Evolutionary conservation across 129 eudicot genomes (phyloP).

Genomic region (Gnaphalium uliginosum): DNA sequence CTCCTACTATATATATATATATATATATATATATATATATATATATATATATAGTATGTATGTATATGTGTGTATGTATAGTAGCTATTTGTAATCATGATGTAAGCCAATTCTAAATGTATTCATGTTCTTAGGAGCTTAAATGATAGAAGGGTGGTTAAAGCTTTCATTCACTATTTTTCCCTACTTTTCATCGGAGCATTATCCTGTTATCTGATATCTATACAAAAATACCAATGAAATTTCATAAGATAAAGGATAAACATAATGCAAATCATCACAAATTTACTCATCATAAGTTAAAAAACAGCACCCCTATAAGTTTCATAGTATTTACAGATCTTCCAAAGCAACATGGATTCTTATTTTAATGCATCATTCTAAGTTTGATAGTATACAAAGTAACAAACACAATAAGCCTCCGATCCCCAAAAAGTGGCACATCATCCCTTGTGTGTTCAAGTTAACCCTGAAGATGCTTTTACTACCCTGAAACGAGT

Average conservation of each 20-base stretch:
- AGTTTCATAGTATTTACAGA: neutral
- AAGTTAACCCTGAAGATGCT: slow-evolving; percentile 29
- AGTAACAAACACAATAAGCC: slow-evolving; percentile 24
- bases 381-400: neutral
- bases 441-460: slow-evolving; percentile 13
- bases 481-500: slow-evolving; percentile 32
- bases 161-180: neutral
- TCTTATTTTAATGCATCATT: neutral
- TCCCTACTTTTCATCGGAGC: neutral
- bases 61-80: too few species aligned
- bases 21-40: too few species aligned
- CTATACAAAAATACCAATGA: neutral
- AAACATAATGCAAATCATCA: neutral
- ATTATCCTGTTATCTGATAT: slow-evolving; percentile 10
- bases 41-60: too few species aligned
- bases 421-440: slow-evolving; percentile 26
- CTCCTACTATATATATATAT: too few species aligned
- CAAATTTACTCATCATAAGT: slow-evolving; percentile 15
- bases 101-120: slow-evolving; percentile 23
- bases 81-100: too few species aligned
- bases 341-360: too few species aligned
- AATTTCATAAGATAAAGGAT: slow-evolving; percentile 1
- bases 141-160: neutral
- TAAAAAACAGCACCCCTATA: neutral
- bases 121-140: slow-evolving; percentile 6